Evolutionary conservation across 176 grass and related monocot genomes (phyloP).

Genomic region (Carex cristatella): DNA sequence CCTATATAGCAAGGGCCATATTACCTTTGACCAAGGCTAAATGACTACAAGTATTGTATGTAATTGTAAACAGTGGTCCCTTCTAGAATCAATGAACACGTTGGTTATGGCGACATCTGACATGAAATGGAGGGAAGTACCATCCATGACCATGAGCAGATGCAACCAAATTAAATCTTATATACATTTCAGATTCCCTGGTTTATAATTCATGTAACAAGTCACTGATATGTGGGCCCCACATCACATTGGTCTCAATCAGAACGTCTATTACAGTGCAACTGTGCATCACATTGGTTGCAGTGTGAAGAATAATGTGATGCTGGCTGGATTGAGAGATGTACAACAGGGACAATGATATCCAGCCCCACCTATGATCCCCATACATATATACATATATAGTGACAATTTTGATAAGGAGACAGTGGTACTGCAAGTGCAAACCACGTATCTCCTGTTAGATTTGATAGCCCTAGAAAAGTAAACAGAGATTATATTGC

Average conservation of each 20-base stretch:
- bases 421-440: neutral
- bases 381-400: neutral
- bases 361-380: neutral
- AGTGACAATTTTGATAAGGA: neutral
- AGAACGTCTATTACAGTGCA: no score
- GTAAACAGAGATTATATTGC: neutral
- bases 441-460: neutral
- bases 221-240: neutral
- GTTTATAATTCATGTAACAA: neutral
- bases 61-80: neutral
- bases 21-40: neutral
- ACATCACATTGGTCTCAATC: neutral
- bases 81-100: slow-evolving; percentile 1
- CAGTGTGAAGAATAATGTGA: neutral
- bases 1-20: neutral
- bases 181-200: neutral
- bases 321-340: neutral
- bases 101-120: neutral
- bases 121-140: neutral
- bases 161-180: neutral
- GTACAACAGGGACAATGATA: neutral
- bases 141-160: neutral
- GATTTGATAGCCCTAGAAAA: neutral
- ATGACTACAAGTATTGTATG: neutral
- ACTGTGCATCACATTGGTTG: no score